These are phyloP conservation scores for Leccinum griseonigrum DNA, from an alignment of 1,284 basidiomycete species.

Conservation along the genomic window DNA sequence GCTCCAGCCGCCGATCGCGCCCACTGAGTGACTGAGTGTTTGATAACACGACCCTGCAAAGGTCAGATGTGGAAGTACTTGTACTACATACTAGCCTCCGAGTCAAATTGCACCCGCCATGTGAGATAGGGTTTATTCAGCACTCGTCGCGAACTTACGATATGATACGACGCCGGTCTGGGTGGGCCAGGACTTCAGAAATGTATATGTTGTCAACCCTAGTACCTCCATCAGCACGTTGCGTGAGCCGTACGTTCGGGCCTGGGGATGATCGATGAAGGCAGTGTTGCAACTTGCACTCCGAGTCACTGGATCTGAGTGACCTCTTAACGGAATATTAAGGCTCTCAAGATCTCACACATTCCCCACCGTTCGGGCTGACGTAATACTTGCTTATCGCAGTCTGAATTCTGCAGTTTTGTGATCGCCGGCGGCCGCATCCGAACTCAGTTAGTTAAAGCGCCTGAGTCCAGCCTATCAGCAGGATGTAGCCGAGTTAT, in stretches of 20 bases:
- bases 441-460: no score
- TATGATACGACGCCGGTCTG: background rate
- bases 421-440: no score
- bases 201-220: background rate
- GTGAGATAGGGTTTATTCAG: background rate
- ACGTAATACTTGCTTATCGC: no score
- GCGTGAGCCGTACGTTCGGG: background rate
- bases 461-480: no score
- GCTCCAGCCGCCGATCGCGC: conserved; percentile 4
- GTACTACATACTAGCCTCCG: background rate
- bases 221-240: conserved; percentile 7
- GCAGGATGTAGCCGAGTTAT: no score
- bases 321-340: background rate
- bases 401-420: no score
- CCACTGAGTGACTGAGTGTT: no score
- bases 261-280: background rate
- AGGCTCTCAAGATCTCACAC: no score
- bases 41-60: background rate
- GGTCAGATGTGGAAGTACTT: background rate
- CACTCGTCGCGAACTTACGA: conserved; percentile 1
- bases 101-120: background rate
- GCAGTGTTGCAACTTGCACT: background rate
- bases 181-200: background rate
- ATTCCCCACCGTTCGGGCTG: no score
- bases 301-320: background rate